phyloP scores from a whole-genome alignment of 225 moss, liverwort and hornwort species.

The Neckera pumila region DNA sequence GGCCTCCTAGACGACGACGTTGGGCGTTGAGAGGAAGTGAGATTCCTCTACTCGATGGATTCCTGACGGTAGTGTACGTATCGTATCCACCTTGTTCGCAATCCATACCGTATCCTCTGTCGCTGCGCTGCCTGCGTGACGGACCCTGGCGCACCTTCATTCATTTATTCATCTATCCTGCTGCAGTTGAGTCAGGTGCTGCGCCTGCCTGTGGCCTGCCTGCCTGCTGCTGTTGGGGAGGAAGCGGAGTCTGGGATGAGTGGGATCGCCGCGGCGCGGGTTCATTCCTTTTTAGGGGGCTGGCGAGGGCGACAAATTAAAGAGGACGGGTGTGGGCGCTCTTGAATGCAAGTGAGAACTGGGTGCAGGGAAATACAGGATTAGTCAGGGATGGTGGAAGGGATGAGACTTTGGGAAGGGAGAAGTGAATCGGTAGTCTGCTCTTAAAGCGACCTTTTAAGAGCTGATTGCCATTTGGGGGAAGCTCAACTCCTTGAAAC shows the following conservation, averaged over 20 bases:
- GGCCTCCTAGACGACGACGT: not conserved
- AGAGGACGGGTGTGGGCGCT: not conserved
- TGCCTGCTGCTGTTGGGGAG: not conserved
- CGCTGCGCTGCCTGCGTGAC: not conserved
- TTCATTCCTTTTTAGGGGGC: not conserved
- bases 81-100: not conserved
- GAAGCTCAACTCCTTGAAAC: too few species aligned
- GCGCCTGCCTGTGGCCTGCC: not conserved
- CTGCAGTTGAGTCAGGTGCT: not conserved
- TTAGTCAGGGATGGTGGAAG: not conserved
- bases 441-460: too few species aligned
- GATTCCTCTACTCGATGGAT: constrained; percentile 14
- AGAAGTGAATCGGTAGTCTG: not conserved
- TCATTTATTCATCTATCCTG: too few species aligned
- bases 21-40: not conserved
- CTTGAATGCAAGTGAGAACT: not conserved
- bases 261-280: too few species aligned
- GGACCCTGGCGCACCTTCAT: not conserved
- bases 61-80: not conserved
- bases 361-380: not conserved
- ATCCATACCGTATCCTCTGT: not conserved
- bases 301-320: not conserved
- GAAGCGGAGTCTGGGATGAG: not conserved
- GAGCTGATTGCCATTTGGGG: too few species aligned
- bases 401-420: not conserved